Conservation (phyloP, 352 stramenopile genomes). For the Discostella stelligera region DNA sequence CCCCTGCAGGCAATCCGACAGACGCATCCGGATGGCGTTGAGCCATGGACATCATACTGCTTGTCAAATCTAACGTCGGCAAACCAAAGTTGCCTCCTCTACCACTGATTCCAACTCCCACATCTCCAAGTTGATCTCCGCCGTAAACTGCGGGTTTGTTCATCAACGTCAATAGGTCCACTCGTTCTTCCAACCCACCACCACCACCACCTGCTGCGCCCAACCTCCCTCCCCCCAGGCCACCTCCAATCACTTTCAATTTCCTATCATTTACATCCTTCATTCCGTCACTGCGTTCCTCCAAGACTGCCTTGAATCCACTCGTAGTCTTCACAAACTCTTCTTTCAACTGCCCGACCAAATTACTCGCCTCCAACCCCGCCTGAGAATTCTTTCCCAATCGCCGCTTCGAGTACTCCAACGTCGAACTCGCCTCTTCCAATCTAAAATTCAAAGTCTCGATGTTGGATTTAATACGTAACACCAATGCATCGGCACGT, state of each 20-base stretch:
- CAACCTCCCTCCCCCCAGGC: conserved; percentile 31
- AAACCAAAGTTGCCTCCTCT: conserved; percentile 13
- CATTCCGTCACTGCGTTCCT: conserved; percentile 72
- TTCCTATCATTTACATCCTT: conserved; percentile 75
- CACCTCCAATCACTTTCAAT: conserved; percentile 60
- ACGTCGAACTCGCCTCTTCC: conserved; percentile 56
- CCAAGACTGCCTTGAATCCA: conserved; percentile 76
- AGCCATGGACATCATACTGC: conserved; percentile 63
- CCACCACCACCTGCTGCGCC: conserved; percentile 15
- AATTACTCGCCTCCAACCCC: conserved; percentile 74
- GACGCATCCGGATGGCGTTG: conserved; percentile 36
- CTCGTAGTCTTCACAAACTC: conserved; percentile 74
- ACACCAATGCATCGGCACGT: conserved; percentile 69
- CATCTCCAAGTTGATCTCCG: conserved; percentile 20
- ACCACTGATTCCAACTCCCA: conserved; percentile 12
- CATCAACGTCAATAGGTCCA: conserved; percentile 63
- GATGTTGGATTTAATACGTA: conserved; percentile 76
- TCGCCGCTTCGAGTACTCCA: conserved; percentile 61
- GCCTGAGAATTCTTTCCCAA: conserved; percentile 74
- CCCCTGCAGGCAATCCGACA: conserved; percentile 54
- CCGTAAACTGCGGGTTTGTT: conserved; percentile 72
- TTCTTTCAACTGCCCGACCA: conserved; percentile 71
- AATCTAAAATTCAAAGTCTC: conserved; percentile 72
- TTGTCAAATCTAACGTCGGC: conserved; percentile 76
- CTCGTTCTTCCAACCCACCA: conserved; percentile 30